Percentiles rank a stretch among this genome's conserved stretches.
Evolutionary conservation across 169 alveolate genomes (phyloP).

Genomic region (Amoebophrya sp.): DNA sequence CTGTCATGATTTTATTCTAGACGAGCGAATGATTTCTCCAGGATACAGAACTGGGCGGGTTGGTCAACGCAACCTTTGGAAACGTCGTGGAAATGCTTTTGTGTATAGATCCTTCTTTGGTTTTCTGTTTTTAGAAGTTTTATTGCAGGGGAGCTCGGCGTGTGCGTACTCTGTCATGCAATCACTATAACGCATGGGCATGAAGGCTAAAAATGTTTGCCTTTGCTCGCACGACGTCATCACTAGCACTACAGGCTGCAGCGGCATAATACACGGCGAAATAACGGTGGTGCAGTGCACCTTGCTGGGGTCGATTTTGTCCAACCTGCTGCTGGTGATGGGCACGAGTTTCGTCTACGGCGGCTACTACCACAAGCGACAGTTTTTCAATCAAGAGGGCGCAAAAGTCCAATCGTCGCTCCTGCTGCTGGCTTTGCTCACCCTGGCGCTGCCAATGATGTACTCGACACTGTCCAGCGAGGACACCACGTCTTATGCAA

Average conservation of each 20-base stretch:
- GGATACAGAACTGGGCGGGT: slow-evolving; percentile 63
- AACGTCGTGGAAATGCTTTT: slow-evolving; percentile 60
- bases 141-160: background rate
- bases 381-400: slow-evolving; percentile 53
- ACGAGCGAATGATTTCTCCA: too few species aligned
- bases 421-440: slow-evolving; percentile 57
- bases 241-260: slow-evolving; percentile 56
- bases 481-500: slow-evolving; percentile 29
- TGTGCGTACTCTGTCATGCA: too few species aligned
- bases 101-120: slow-evolving; percentile 33
- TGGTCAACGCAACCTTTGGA: slow-evolving; percentile 62
- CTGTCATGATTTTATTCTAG: too few species aligned
- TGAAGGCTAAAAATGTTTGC: too few species aligned
- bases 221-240: too few species aligned
- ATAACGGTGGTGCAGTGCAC: slow-evolving; percentile 65
- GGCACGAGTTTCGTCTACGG: slow-evolving; percentile 65
- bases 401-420: slow-evolving; percentile 59
- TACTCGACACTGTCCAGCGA: slow-evolving; percentile 45
- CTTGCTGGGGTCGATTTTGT: slow-evolving; percentile 58
- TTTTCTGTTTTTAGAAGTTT: background rate
- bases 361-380: slow-evolving; percentile 59
- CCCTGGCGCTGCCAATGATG: slow-evolving; percentile 60
- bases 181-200: too few species aligned
- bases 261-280: slow-evolving; percentile 50
- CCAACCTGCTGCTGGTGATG: slow-evolving; percentile 58